Conservation (phyloP, 2,329 filamentous ascomycete species). For the Corniculantispora saksenae region DNA sequence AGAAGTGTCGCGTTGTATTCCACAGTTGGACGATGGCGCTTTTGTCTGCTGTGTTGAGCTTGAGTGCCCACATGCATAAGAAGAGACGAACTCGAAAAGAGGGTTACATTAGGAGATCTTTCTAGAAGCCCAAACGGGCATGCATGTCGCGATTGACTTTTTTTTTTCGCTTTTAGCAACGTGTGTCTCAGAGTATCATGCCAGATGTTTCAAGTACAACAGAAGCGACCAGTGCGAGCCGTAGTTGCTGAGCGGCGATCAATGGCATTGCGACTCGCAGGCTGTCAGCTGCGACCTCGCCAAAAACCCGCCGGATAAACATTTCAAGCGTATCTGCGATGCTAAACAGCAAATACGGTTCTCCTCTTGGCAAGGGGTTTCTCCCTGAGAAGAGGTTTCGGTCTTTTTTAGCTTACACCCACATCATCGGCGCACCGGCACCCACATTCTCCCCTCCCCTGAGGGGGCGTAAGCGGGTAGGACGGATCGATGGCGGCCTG, state of each 20-base stretch:
- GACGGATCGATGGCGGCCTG: constrained; percentile 11
- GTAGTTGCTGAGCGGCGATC: not conserved
- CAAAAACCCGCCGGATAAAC: not conserved
- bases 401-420: not conserved
- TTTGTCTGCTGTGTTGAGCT: no score
- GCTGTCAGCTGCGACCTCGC: not conserved
- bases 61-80: not conserved
- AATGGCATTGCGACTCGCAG: not conserved
- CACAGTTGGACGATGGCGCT: not conserved
- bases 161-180: not conserved
- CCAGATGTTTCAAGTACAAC: not conserved
- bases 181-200: not conserved
- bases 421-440: constrained; percentile 2
- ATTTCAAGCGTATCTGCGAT: not conserved
- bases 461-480: constrained; percentile 11
- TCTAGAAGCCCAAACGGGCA: constrained; percentile 1
- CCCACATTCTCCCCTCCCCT: not conserved
- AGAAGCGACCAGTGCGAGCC: not conserved
- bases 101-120: not conserved
- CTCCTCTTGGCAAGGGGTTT: not conserved
- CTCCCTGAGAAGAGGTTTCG: no score
- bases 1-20: no score
- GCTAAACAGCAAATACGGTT: not conserved
- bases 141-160: not conserved
- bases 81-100: not conserved